Conservation (phyloP, 139 green algal species). For the Chlamydomonas applanata region DNA sequence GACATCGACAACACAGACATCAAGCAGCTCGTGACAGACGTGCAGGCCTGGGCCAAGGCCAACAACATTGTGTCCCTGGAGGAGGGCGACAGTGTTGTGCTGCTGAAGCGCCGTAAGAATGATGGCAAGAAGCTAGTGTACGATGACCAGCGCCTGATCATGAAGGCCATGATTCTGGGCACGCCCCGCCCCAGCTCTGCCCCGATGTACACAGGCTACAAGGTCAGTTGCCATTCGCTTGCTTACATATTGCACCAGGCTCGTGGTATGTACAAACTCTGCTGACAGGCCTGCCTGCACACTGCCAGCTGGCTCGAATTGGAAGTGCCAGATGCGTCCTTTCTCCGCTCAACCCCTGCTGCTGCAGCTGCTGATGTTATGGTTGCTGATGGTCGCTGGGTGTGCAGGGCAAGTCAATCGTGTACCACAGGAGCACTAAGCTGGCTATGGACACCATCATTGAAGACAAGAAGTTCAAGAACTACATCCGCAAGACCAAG, state of each 20-base stretch:
- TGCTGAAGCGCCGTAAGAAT: conserved; percentile 16
- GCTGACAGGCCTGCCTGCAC: too few relatives aligned
- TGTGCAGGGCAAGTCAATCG: conserved; percentile 8
- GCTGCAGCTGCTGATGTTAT: too few relatives aligned
- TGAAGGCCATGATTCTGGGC: conserved; percentile 9
- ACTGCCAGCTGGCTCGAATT: too few relatives aligned
- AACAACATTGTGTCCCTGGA: conserved; percentile 8
- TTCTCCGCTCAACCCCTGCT: too few relatives aligned
- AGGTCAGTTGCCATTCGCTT: too few relatives aligned
- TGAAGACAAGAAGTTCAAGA: conserved; percentile 51
- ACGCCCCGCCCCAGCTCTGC: neutral
- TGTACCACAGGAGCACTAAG: conserved; percentile 47
- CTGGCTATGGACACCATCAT: conserved; percentile 58
- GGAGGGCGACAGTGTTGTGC: conserved; percentile 3
- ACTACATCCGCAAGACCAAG: conserved; percentile 54
- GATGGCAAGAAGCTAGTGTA: conserved; percentile 17
- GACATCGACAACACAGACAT: conserved; percentile 20
- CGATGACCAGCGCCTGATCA: conserved; percentile 49
- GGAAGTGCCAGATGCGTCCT: too few relatives aligned
- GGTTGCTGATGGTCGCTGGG: too few relatives aligned
- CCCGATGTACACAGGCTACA: conserved; percentile 11
- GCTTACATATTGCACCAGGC: too few relatives aligned
- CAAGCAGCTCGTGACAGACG: neutral
- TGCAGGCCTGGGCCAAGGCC: neutral
- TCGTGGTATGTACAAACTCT: too few relatives aligned